phyloP scores from a whole-genome alignment of 768 basidiomycete genomes.

The Agaricus subrufescens region DNA sequence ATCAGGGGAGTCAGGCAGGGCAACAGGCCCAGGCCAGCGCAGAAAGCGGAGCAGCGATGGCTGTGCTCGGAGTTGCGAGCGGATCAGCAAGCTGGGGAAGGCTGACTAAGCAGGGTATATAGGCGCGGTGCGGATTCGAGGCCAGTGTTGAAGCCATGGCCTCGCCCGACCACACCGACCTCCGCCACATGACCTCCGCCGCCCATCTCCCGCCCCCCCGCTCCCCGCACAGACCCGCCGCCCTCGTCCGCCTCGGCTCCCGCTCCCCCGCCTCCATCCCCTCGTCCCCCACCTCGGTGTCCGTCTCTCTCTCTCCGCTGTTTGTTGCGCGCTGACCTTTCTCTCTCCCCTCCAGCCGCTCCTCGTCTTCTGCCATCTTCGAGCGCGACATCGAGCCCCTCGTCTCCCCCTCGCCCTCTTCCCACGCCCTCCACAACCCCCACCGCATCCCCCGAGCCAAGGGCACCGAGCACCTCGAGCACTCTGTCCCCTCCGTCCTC shows the following conservation, averaged over 20 bases:
- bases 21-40: too few species aligned
- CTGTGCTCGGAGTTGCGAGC: neutral
- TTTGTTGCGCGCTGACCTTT: constrained; percentile 7
- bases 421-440: constrained; percentile 64
- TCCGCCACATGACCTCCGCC: constrained; percentile 53
- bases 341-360: constrained; percentile 36
- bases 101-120: constrained; percentile 8
- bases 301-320: constrained; percentile 21
- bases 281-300: constrained; percentile 78
- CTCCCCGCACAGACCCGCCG: constrained; percentile 35
- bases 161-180: constrained; percentile 23
- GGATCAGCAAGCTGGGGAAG: neutral
- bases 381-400: constrained; percentile 84
- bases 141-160: too few species aligned
- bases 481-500: constrained; percentile 79
- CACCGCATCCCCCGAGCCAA: constrained; percentile 73
- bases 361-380: constrained; percentile 86
- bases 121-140: neutral
- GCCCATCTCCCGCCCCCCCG: constrained; percentile 31
- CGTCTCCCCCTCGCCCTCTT: constrained; percentile 32
- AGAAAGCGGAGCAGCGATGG: neutral
- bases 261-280: constrained; percentile 73
- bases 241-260: constrained; percentile 51
- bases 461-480: constrained; percentile 69
- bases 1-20: too few species aligned